phyloP scores from a whole-genome alignment of 257 asterid species.

The Nicotiana undulata region DNA sequence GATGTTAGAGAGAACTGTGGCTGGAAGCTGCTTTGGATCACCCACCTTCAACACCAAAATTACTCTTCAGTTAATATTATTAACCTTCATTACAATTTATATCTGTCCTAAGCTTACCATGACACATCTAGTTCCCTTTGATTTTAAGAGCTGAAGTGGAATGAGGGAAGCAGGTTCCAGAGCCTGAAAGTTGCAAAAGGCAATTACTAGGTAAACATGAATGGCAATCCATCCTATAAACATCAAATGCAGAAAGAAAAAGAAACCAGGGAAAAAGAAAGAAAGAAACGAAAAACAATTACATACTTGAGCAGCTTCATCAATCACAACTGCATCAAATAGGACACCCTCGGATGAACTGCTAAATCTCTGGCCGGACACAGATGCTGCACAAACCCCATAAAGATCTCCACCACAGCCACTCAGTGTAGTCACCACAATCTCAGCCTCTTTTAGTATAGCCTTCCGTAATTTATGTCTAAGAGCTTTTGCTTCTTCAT shows the following conservation, averaged over 20 bases:
- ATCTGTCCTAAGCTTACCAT: slow-evolving; percentile 52
- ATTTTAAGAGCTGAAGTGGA: slow-evolving; percentile 96
- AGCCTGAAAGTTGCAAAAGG: slow-evolving; percentile 41
- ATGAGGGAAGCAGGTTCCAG: slow-evolving; percentile 96
- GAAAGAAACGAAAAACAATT: slow-evolving; percentile 3
- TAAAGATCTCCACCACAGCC: slow-evolving; percentile 97
- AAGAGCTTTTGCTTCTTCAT: slow-evolving; percentile 76
- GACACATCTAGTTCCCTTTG: slow-evolving; percentile 79
- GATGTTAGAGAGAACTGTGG: slow-evolving; percentile 86
- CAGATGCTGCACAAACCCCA: slow-evolving; percentile 83
- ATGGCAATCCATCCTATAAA: not conserved
- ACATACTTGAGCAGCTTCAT: slow-evolving; percentile 98
- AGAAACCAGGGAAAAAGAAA: slow-evolving; percentile 13
- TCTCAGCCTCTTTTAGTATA: slow-evolving; percentile 89
- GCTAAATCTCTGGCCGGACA: slow-evolving; percentile 61
- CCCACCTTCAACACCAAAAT: slow-evolving; percentile 60
- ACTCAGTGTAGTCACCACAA: slow-evolving; percentile 92
- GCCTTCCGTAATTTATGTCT: slow-evolving; percentile 71
- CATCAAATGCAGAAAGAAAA: slow-evolving; percentile 5
- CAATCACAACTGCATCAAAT: slow-evolving; percentile 96
- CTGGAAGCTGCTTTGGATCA: slow-evolving; percentile 99
- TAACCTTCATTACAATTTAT: slow-evolving; percentile 10
- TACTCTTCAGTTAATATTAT: slow-evolving; percentile 14
- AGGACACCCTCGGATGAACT: slow-evolving; percentile 57
- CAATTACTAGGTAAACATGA: not conserved